phyloP scores from a whole-genome alignment of 1,284 basidiomycete species.

The Rhizoctonia solani region DNA sequence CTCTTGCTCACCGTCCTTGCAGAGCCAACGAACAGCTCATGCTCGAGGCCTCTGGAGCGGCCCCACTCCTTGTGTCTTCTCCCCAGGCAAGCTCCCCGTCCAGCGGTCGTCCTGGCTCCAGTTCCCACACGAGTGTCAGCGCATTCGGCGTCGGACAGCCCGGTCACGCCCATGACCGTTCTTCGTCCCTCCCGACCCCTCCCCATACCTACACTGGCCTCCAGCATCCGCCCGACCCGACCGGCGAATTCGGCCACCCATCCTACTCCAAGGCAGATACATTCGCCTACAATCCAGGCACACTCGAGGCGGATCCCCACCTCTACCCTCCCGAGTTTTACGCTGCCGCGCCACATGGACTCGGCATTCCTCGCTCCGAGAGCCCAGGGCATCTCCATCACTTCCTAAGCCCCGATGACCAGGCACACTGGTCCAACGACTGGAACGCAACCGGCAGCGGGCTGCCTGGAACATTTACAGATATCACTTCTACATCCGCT shows the following conservation, averaged over 20 bases:
- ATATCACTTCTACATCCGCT: background rate
- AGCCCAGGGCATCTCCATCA: slow-evolving; percentile 13
- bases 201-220: slow-evolving; percentile 28
- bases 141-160: slow-evolving; percentile 10
- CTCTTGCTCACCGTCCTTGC: background rate
- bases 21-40: slow-evolving; percentile 31
- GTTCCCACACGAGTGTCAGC: slow-evolving; percentile 29
- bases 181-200: slow-evolving; percentile 26
- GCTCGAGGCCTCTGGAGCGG: slow-evolving; percentile 23
- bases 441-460: slow-evolving; percentile 27
- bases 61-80: slow-evolving; percentile 28
- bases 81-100: slow-evolving; percentile 13
- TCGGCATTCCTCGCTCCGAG: slow-evolving; percentile 17
- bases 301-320: slow-evolving; percentile 3
- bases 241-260: slow-evolving; percentile 13
- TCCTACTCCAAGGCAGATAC: slow-evolving; percentile 15
- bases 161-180: slow-evolving; percentile 18
- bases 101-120: slow-evolving; percentile 23
- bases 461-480: slow-evolving; percentile 24
- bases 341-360: slow-evolving; percentile 14
- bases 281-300: slow-evolving; percentile 11
- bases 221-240: slow-evolving; percentile 17
- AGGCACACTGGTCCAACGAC: slow-evolving; percentile 9
- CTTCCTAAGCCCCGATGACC: background rate
- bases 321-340: slow-evolving; percentile 30